phyloP scores from a whole-genome alignment of 2,329 filamentous ascomycete species.

The Exophiala spinifera region DNA sequence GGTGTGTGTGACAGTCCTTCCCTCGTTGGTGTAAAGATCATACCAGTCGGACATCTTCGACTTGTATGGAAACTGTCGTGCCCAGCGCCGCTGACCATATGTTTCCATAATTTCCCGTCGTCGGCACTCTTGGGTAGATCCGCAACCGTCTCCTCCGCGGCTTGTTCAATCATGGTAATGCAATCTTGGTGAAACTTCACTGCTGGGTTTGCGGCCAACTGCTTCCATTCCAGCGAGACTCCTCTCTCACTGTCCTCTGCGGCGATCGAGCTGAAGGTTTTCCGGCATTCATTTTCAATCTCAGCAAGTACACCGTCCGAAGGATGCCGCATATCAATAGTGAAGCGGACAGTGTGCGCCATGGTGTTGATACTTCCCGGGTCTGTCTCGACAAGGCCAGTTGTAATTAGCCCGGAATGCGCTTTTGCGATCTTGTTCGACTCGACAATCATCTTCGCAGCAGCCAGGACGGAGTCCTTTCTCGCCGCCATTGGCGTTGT shows the following conservation, averaged over 20 bases:
- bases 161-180: constrained; percentile 60
- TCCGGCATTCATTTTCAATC: background rate
- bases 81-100: constrained; percentile 62
- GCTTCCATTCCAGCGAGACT: constrained; percentile 1
- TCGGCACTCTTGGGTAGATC: constrained; percentile 37
- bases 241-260: constrained; percentile 16
- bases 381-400: constrained; percentile 65
- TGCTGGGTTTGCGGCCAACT: constrained; percentile 35
- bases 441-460: constrained; percentile 64
- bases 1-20: constrained; percentile 65
- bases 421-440: constrained; percentile 60
- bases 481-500: constrained; percentile 67
- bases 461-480: constrained; percentile 65
- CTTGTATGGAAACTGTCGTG: constrained; percentile 64
- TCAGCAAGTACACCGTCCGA: constrained; percentile 15
- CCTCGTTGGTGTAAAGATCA: constrained; percentile 65
- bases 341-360: constrained; percentile 18
- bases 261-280: constrained; percentile 9
- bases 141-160: constrained; percentile 53
- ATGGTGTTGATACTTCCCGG: constrained; percentile 66
- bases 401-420: constrained; percentile 64
- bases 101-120: constrained; percentile 34
- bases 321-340: constrained; percentile 25
- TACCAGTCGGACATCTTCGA: constrained; percentile 59
- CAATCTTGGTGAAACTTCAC: constrained; percentile 66